A percentile compares a stretch with the other conserved stretches of the same genome.
Conservation (phyloP, 306 rosid genomes). For the Citrullus mucosospermus region DNA sequence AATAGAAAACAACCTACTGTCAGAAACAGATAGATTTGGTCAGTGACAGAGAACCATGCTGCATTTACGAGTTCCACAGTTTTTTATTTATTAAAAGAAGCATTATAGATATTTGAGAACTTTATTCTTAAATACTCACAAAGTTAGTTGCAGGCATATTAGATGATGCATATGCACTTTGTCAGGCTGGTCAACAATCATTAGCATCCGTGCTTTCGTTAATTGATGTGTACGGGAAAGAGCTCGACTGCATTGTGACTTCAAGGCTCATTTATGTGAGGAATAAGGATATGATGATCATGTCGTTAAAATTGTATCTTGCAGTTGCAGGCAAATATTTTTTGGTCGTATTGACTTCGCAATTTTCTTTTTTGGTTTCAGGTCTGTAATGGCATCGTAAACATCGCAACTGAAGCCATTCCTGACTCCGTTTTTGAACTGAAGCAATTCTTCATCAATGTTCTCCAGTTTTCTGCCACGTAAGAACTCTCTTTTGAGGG, state of each 20-base stretch:
- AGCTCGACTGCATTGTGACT: slow-evolving; percentile 31
- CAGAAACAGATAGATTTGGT: slow-evolving; percentile 44
- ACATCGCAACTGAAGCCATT: slow-evolving; percentile 32
- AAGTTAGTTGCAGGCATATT: slow-evolving; percentile 29
- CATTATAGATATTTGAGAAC: background rate
- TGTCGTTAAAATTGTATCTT: background rate
- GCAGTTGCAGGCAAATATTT: background rate
- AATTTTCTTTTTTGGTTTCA: slow-evolving; percentile 15
- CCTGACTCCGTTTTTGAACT: slow-evolving; percentile 33
- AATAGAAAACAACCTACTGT: slow-evolving; percentile 27
- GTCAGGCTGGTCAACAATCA: slow-evolving; percentile 38
- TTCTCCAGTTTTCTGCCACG: slow-evolving; percentile 41
- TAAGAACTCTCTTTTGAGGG: slow-evolving; percentile 15
- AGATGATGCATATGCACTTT: slow-evolving; percentile 51
- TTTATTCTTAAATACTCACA: background rate
- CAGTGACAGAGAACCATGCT: background rate
- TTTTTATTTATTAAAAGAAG: background rate
- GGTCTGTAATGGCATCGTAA: slow-evolving; percentile 28
- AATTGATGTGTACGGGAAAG: slow-evolving; percentile 39
- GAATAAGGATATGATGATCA: background rate
- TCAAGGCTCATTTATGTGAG: slow-evolving; percentile 32
- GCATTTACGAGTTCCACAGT: background rate
- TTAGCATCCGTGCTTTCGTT: slow-evolving; percentile 34
- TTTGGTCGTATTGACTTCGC: background rate
- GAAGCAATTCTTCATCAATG: slow-evolving; percentile 39